Percentiles rank a stretch among this genome's conserved stretches.
phyloP scores from a whole-genome alignment of 2,329 filamentous ascomycete genomes.

The Paradendryphiella salina region DNA sequence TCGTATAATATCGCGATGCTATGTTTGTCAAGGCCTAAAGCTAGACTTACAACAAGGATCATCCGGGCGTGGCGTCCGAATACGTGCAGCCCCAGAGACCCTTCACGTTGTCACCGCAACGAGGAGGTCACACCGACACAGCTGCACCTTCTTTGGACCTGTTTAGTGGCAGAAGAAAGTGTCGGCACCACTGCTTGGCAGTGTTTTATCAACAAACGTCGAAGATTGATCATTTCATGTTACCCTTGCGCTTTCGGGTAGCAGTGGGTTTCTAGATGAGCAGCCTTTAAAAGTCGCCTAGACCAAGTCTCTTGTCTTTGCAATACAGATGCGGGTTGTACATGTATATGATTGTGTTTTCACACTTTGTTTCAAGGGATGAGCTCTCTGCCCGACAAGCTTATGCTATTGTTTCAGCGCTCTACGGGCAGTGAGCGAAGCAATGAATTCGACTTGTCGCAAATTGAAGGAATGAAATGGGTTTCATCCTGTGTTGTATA shows the following conservation, averaged over 20 bases:
- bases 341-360: conserved; percentile 13
- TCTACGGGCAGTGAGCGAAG: no score
- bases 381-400: not conserved
- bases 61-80: no score
- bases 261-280: conserved; percentile 24
- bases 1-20: no score
- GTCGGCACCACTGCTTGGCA: conserved; percentile 17
- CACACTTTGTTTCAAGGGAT: not conserved
- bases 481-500: no score
- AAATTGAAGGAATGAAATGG: no score
- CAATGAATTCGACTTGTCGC: no score
- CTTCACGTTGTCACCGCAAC: not conserved
- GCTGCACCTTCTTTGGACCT: conserved; percentile 24
- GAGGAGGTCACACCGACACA: conserved; percentile 8
- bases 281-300: conserved; percentile 41
- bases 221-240: conserved; percentile 26
- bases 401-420: no score
- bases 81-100: not conserved
- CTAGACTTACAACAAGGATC: no score
- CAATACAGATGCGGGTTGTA: conserved; percentile 45
- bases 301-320: conserved; percentile 41
- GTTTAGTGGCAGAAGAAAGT: conserved; percentile 27
- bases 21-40: no score
- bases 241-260: conserved; percentile 25
- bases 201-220: conserved; percentile 18